Evolutionary conservation across 306 rosid genomes (phyloP).

Genomic region (Gynostemma pentaphyllum): DNA sequence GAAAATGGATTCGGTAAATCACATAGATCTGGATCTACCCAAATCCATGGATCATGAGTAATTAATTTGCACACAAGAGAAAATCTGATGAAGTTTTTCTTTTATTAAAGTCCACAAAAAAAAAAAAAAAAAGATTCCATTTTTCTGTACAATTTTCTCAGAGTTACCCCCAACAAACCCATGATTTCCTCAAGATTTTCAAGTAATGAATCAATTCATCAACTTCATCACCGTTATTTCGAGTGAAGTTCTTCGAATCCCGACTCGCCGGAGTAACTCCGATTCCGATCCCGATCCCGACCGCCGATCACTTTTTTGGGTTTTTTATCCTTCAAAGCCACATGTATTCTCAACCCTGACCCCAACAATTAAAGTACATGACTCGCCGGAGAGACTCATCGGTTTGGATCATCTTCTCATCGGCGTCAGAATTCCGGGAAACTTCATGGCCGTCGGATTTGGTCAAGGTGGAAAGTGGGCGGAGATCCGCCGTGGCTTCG

Average conservation of each 20-base stretch:
- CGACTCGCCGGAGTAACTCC: neutral
- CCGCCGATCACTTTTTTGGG: neutral
- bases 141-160: conserved; percentile 4
- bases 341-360: conserved; percentile 77
- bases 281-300: neutral
- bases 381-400: conserved; percentile 75
- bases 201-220: neutral
- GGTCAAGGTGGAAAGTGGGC: conserved; percentile 22
- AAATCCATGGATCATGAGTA: too few species aligned
- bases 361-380: conserved; percentile 96
- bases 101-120: too few species aligned
- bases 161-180: conserved; percentile 4
- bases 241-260: neutral
- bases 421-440: conserved; percentile 23
- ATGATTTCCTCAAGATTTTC: neutral
- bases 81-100: neutral
- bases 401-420: conserved; percentile 24
- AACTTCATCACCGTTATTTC: neutral
- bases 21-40: neutral
- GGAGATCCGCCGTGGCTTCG: conserved; percentile 18
- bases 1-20: too few species aligned
- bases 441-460: conserved; percentile 28
- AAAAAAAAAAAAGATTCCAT: neutral
- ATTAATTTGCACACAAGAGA: neutral
- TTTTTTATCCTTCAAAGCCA: too few species aligned